Evolutionary conservation across 805 yeast genomes (phyloP), one percentile per base, ranked within the genome.

Genomic region (Wickerhamomyces alni): DNA sequence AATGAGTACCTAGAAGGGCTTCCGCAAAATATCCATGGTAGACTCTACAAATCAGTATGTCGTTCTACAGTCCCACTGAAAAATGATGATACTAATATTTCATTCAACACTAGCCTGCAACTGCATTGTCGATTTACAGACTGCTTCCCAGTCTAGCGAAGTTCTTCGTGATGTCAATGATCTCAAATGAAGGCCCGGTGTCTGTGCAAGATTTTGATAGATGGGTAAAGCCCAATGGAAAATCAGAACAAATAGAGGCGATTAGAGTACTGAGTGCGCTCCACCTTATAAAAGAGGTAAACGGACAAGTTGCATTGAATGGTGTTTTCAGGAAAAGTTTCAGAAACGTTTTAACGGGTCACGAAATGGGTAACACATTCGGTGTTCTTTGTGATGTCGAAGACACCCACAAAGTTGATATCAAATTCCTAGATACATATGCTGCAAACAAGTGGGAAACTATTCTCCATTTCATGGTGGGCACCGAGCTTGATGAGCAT

Each of bases 381-480:
- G 96, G 94, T n/a, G 77, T 76, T 33, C 72, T 85, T 27, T 73
- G 78, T 38, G 74, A 74, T 17, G 65, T 71, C 29, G 67, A 69
- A 8, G 80, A 79, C 44, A 72, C 75, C 33, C 73, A 75, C 40
- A 65, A 65, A 24, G 82, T 84, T 5, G 79, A 75, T 35, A 61
- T 79, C n/a, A 72, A 70, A 28, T 82, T 81, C 51, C 66, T 91
- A 35, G 94, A 87, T 49, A 68, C 69, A 30, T 89, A 87, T 62
- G 95, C 96, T 12, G 74, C 87, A 7, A 75, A 72, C 34, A 87
- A 84, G 56, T 93, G 99, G 99, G 99, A 93, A 58, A 77, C 87
- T 8, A 91, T 93, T 50, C 68, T 93, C 51, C 98, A 93, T 68
- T 93, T 82, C 65, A 91, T 93, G 98, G 99, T 93, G 33, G 96